Evolutionary conservation across 768 basidiomycete species (phyloP).

Genomic region (Terana coerulea): DNA sequence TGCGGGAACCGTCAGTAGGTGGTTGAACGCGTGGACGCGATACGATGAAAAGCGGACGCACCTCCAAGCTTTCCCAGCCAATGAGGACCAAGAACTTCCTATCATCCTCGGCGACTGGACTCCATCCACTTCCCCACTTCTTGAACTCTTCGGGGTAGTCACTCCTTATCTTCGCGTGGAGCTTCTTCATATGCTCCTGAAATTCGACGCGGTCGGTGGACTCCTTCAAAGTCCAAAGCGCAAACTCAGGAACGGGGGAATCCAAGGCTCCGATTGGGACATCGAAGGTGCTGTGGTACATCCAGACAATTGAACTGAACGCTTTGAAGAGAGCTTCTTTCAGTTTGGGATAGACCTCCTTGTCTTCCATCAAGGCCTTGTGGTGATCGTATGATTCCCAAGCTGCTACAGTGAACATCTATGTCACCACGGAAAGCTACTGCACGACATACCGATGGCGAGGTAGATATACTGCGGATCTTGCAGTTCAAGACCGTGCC

Average conservation of each 20-base stretch:
- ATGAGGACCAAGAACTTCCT: neutral
- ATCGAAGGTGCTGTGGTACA: conserved; percentile 8
- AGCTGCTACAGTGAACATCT: neutral
- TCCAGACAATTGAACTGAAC: neutral
- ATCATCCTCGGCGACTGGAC: conserved; percentile 3
- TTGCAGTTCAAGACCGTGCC: conserved; percentile 15
- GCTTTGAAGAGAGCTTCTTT: neutral
- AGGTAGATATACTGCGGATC: conserved; percentile 14
- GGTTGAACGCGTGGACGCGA: no score
- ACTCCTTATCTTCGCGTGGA: neutral
- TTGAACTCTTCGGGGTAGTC: neutral
- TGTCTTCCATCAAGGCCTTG: conserved; percentile 11
- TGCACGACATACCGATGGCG: conserved; percentile 10
- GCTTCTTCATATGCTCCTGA: neutral
- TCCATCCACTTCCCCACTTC: neutral
- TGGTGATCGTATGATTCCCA: conserved; percentile 16
- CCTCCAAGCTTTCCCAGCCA: conserved; percentile 8
- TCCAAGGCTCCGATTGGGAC: conserved; percentile 3
- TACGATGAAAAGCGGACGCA: no score
- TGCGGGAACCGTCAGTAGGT: neutral
- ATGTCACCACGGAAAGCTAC: neutral
- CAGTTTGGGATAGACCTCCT: conserved; percentile 12
- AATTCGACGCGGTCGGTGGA: neutral
- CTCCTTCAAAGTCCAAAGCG: conserved; percentile 1
- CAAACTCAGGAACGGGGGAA: conserved; percentile 9